Evolutionary conservation across 2,329 filamentous ascomycete genomes (phyloP), one percentile per base, ranked within the genome.

Genomic region (Endocalyx cinctus): DNA sequence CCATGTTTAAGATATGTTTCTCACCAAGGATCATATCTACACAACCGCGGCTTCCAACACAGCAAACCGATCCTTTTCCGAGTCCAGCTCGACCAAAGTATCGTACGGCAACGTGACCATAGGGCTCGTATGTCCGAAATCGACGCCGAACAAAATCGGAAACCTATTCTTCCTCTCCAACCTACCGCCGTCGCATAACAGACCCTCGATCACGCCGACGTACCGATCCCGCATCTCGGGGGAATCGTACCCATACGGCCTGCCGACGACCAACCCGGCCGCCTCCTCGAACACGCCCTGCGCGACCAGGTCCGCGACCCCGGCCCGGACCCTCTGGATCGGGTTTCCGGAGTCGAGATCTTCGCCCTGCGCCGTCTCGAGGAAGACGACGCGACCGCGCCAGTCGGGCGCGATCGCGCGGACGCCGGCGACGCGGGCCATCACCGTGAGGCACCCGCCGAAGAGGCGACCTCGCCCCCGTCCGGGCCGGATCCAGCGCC

Each of bases 61-160:
- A 15, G 48, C 35, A 44, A 67, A 66, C 13, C 42, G 44, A 14
- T 64, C 59, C 10, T 34, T 50, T 13, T 57, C 60, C 0, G 60
- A 62, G 39, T 68, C 63, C 25, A 68, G 31, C 18, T 47, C 40
- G 12, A 51, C 62, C 39, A 65, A 25, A 1, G 55, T 52, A 44
- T 63, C 63, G 26, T 48, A 57, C 0, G 62, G 64, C 17, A 69
- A 36, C 0, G 66, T 69, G 5, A 68, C 49, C 43, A 66, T 54
- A 0, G 66, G 64, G 7, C 48, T 50, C 0, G 64, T 66, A 40
- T 69, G 64, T 1, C 66, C 65, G 27, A 69, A 47, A 27, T 69
- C 66, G 0, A 68, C 58, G 16, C 58, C 56, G 7, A 62, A 60
- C 32, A 69, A 19, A 8, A 69, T 63, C 0, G 65, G 65, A 33